Evolutionary conservation across 2,329 filamentous ascomycete species (phyloP), one percentile per base, ranked within the genome.

Genomic region (Triangularia setosa): DNA sequence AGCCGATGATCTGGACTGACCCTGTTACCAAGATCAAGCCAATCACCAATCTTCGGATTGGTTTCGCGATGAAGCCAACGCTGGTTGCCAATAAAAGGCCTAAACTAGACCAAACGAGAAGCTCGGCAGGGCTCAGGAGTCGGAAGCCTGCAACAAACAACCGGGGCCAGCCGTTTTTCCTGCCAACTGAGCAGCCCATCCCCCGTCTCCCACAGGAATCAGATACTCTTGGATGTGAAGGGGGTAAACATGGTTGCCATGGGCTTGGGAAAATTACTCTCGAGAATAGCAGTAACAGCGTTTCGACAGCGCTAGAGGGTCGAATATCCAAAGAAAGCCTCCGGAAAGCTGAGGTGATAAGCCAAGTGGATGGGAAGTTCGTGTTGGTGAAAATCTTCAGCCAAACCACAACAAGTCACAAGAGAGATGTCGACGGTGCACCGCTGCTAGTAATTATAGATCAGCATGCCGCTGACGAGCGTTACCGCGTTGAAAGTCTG

Each of bases 401-500:
- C 3, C 35, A 74, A 14, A 60, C 72, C 23, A 23, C 44, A 11
- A 27, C 33, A 2, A 18, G 2, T 1, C 25, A 14, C 1, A n/a
- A 2, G 18, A 5, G 12, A 12, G 35, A 60, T 7, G 3, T 30
- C 6, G 62, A 65, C 54, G 54, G 73, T 14, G 23, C 52, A 16
- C 21, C 52, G 69, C 12, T 87, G 1, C 78, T 98, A 4, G 82
- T 96, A 0, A 80, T 97, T 44, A 83, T 97, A 5, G 95, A 99
- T 72, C 95, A 99, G 72, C 95, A 99, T 73, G 95, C 95, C 0
- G 95, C 93, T 2, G 94, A 97, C 73, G 95, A 99, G 78, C 85
- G 95, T 55, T 87, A 90, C 67, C 87, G 88, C 1, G 84, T 98
- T 1, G 95, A 99, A 73, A 74, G 76, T 0, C 80, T 99, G 0